Conservation (phyloP, 2,329 filamentous ascomycete genomes). For the Calonectria pauciramosa region DNA sequence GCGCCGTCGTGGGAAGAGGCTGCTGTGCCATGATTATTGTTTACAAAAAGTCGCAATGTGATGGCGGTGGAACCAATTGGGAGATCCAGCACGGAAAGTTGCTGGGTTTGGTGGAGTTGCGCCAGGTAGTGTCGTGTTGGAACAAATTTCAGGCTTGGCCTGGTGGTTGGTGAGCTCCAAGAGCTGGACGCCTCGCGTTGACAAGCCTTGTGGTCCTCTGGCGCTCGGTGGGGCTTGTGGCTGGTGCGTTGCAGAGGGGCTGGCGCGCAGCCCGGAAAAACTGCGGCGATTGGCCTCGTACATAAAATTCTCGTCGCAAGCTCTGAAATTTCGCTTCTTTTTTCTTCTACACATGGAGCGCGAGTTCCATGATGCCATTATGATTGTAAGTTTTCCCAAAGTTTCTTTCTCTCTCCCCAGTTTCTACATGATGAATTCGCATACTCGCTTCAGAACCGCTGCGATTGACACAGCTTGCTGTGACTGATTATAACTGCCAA, state of each 20-base stretch:
- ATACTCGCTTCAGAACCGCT: slow-evolving; percentile 65
- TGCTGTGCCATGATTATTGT: slow-evolving; percentile 66
- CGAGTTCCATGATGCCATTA: slow-evolving; percentile 50
- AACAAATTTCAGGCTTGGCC: slow-evolving; percentile 51
- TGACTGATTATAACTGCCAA: slow-evolving; percentile 59
- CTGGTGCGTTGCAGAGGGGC: slow-evolving; percentile 27
- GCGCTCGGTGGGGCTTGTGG: slow-evolving; percentile 24
- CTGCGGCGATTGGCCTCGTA: slow-evolving; percentile 25
- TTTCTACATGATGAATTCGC: slow-evolving; percentile 57
- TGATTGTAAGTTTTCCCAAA: slow-evolving; percentile 53
- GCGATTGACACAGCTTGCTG: slow-evolving; percentile 63
- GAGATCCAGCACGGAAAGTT: slow-evolving; percentile 42
- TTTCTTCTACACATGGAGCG: slow-evolving; percentile 45
- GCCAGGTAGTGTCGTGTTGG: slow-evolving; percentile 46
- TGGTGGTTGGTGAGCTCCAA: slow-evolving; percentile 42
- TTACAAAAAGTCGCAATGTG: slow-evolving; percentile 19
- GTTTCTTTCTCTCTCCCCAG: slow-evolving; percentile 5
- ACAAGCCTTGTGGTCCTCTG: slow-evolving; percentile 25
- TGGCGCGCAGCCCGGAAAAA: slow-evolving; percentile 35
- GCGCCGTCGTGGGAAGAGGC: slow-evolving; percentile 67
- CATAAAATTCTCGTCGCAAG: slow-evolving; percentile 40
- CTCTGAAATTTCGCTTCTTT: slow-evolving; percentile 5
- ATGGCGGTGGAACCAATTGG: slow-evolving; percentile 43
- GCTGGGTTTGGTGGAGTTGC: slow-evolving; percentile 44
- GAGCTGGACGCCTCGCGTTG: slow-evolving; percentile 30